Evolutionary conservation across 805 yeast species (phyloP).

Genomic region (Brettanomyces custersianus): DNA sequence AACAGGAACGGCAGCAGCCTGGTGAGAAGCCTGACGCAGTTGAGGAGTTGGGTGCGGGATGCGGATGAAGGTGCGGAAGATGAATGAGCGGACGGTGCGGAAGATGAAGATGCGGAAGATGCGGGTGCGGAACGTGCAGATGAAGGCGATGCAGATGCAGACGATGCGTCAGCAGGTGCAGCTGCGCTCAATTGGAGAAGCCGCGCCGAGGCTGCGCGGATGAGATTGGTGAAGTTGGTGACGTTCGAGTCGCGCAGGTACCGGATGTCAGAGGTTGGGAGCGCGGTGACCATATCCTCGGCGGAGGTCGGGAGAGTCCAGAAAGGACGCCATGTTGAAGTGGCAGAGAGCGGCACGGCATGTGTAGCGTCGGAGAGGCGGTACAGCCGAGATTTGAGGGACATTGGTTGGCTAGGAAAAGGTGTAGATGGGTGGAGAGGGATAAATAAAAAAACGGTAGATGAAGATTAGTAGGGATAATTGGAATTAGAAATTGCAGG

Average conservation of each 20-base stretch:
- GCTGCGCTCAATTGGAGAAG: constrained; percentile 17
- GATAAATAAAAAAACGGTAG: no score
- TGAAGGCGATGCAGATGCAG: neutral
- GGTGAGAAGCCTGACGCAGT: constrained; percentile 53
- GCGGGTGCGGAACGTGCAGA: neutral
- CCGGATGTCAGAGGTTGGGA: constrained; percentile 51
- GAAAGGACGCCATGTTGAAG: constrained; percentile 34
- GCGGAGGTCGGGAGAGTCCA: constrained; percentile 43
- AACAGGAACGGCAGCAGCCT: constrained; percentile 43
- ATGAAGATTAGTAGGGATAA: no score
- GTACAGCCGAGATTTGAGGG: constrained; percentile 50
- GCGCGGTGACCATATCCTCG: constrained; percentile 47
- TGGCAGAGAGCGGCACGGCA: constrained; percentile 24
- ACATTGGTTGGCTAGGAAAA: no score
- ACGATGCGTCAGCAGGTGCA: constrained; percentile 12
- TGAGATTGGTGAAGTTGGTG: constrained; percentile 45
- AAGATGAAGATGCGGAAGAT: neutral
- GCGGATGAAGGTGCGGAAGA: neutral
- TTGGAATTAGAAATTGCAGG: no score
- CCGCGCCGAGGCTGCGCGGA: constrained; percentile 32
- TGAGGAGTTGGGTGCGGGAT: neutral
- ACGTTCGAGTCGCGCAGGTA: constrained; percentile 49
- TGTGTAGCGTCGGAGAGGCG: constrained; percentile 41
- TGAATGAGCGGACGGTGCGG: constrained; percentile 1
- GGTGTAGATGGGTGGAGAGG: no score